These are phyloP conservation scores for Tylopilus sp. DNA, from an alignment of 768 basidiomycete species.

Conservation along the genomic window DNA sequence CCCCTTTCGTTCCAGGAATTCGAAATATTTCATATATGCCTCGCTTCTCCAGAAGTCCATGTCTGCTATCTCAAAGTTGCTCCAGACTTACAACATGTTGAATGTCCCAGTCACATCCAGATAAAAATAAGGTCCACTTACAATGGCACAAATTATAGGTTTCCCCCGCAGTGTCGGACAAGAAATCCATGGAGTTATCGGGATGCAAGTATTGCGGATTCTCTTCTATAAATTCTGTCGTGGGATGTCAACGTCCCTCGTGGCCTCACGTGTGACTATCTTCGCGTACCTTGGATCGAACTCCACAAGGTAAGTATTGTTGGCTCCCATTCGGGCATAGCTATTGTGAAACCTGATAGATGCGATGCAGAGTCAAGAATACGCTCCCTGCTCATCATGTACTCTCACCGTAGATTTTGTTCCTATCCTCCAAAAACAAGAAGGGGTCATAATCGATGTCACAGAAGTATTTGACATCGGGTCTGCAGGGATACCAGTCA, in stretches of 20 bases:
- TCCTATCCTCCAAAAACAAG: slow-evolving; percentile 50
- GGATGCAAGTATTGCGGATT: slow-evolving; percentile 54
- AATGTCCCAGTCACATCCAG: not conserved
- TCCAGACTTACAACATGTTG: slow-evolving; percentile 63
- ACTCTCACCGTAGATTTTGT: slow-evolving; percentile 47
- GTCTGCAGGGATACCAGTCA: slow-evolving; percentile 27
- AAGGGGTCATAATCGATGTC: slow-evolving; percentile 52
- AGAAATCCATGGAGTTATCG: slow-evolving; percentile 59
- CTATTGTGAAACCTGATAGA: slow-evolving; percentile 53
- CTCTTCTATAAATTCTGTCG: slow-evolving; percentile 49
- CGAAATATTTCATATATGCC: slow-evolving; percentile 80
- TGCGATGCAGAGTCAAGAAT: not conserved
- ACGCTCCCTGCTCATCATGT: not conserved
- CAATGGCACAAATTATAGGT: slow-evolving; percentile 66
- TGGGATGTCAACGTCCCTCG: slow-evolving; percentile 36
- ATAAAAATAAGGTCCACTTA: slow-evolving; percentile 27
- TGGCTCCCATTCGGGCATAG: slow-evolving; percentile 58
- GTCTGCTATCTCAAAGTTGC: slow-evolving; percentile 88
- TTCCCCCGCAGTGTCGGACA: slow-evolving; percentile 64
- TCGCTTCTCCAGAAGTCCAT: slow-evolving; percentile 83
- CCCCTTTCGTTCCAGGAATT: slow-evolving; percentile 72
- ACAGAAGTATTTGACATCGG: slow-evolving; percentile 53
- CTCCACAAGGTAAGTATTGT: slow-evolving; percentile 67
- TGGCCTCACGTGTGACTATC: slow-evolving; percentile 12
- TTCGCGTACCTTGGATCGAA: slow-evolving; percentile 47